Evolutionary conservation across 106 monocot species (phyloP), one percentile per base, ranked within the genome.

Genomic region (Triglochin maritima): DNA sequence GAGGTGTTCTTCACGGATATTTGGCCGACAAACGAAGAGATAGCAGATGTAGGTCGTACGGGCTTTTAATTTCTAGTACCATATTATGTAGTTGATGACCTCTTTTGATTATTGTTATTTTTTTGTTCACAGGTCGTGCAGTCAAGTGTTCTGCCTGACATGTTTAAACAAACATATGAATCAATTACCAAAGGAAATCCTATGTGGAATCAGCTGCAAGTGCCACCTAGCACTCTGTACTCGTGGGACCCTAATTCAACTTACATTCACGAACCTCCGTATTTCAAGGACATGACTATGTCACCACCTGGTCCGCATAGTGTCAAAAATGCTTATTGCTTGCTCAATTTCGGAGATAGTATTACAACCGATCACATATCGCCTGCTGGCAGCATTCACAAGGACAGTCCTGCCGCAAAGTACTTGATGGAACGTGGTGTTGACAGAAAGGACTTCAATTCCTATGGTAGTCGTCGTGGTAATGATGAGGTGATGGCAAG

Each of bases 331-430:
- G 94, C 94, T 17, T 88, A 88, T 62, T 88, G 87, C 62, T 72
- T 88, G 76, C 81, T 88, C 46, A 88, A 81, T 69, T 84, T 88
- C 49, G 94, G 89, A 10, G 94, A 94, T 55, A 94, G 86, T 62
- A 87, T 89, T 57, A 90, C 87, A 14, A 90, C 94, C 12, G 94
- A 95, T 71, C 94, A 95, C 79, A 90, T 95, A 62, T 95, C 94
- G n/a, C 94, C 94, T 63, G 94, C 94, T 62, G 86, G 94, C 47
- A 90, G 75, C 66, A 85, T 94, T 55, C 87, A 94, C 70, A 87
- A 87, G 59, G 94, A 90, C 49, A 90, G 94, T 72, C 87, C 87
- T 65, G 85, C 94, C 46, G 94, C 94, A 12, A 87, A 75, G 69
- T 94, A 66, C 63, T 75, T 94, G 43, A 69, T 81, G 71, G 84